Base-by-base conservation (phyloP, 2,329 filamentous ascomycete genomes). In the Emmonsia crescens region DNA sequence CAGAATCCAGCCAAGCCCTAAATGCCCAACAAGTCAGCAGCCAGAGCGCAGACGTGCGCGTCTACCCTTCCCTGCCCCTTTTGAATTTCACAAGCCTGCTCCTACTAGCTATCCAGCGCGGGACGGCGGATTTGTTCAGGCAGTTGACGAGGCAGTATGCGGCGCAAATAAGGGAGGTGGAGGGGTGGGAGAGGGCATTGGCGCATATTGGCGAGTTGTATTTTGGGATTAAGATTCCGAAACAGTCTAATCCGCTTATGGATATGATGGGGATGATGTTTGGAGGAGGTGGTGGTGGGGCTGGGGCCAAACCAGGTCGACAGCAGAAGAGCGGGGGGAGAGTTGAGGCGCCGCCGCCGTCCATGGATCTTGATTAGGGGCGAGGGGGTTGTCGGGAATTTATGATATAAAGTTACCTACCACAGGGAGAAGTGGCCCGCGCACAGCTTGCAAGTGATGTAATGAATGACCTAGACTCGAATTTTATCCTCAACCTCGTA, bases 251-350 rank as follows among this genome's bases (percentile, higher is more conserved):
- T 74, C 92, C 92, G 2, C 79, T 99, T 74, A 85, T 97, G 76
- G 94, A 99, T 73, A 97, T 99, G 92, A 95, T 99, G 89, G 92
- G 91, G 56, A 92, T 86, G 65, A 85, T 99, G 81, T 89, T 99
- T 70, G 92, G 92, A 57, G 91, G 91, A 24, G 87, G 85, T 58
- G 80, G 79, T 21, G 83, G 82, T 62, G 73, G 76, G 57, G 71
- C 73, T 40, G 73, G 70, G 46, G 71, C 73, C 60, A 78, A 77
- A 66, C 83, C 84, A 38, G 66, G 67, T 56, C 64, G 70, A 33
- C 72, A 73, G 63, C 64, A 66, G n/a, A 68, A 66, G 60, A 64
- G 60, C 38, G 65, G 78, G 49, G 81, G 76, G 71, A 79, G 74
- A 66, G 77, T 80, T 42, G 78, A 79, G 61, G 76, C 75, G 38